Conservation (phyloP, 169 alveolate genomes). For the Sarcocystis neurona region DNA sequence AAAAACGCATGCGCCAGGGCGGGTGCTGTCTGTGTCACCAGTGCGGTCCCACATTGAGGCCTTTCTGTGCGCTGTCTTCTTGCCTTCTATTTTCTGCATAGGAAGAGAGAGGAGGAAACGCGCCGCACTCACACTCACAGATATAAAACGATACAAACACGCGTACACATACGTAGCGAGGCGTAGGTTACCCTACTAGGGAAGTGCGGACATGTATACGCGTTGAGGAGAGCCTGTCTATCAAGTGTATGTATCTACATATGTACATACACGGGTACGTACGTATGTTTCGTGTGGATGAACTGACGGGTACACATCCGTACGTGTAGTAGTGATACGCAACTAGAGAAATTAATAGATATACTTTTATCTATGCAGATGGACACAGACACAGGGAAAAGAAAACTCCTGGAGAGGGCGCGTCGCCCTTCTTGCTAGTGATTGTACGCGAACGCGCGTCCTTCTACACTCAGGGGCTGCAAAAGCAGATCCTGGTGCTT, state of each 20-base stretch:
- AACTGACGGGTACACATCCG: not conserved
- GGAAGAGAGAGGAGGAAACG: not conserved
- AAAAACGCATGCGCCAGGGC: not conserved
- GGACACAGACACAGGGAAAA: too few relatives aligned
- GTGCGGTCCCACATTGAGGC: not conserved
- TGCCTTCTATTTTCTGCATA: not conserved
- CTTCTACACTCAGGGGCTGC: too few relatives aligned
- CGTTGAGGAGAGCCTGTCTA: not conserved
- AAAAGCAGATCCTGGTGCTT: too few relatives aligned
- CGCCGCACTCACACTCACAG: not conserved
- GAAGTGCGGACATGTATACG: not conserved
- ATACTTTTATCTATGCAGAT: too few relatives aligned
- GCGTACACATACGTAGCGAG: not conserved
- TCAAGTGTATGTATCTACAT: too few relatives aligned
- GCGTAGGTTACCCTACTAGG: not conserved
- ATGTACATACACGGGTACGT: not conserved
- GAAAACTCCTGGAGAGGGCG: too few relatives aligned
- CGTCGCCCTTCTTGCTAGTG: too few relatives aligned
- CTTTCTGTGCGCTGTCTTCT: not conserved
- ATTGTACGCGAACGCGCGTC: too few relatives aligned
- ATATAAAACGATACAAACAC: not conserved
- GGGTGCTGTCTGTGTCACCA: not conserved
- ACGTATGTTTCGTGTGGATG: not conserved
- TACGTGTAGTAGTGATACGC: not conserved
- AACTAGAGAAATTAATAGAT: not conserved